phyloP scores from a whole-genome alignment of 2,329 filamentous ascomycete genomes.

The Pyrenochaeta sp. region DNA sequence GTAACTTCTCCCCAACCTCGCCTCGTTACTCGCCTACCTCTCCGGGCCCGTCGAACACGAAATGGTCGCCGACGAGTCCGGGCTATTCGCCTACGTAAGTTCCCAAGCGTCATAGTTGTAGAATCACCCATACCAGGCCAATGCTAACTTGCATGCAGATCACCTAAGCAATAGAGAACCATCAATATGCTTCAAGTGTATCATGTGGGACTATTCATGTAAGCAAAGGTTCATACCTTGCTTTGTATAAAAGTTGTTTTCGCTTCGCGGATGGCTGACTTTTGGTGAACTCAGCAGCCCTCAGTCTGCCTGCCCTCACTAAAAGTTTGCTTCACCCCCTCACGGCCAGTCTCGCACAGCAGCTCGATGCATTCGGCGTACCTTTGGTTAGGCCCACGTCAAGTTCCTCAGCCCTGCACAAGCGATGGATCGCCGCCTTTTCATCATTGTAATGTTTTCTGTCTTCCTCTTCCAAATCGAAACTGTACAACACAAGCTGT shows the following conservation, averaged over 20 bases:
- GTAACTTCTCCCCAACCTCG: conserved; percentile 56
- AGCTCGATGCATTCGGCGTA: conserved; percentile 31
- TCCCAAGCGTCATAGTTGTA: conserved; percentile 35
- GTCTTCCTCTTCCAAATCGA: conserved; percentile 5
- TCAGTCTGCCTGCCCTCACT: conserved; percentile 23
- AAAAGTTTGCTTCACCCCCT: conserved; percentile 20
- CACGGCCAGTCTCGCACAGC: conserved; percentile 24
- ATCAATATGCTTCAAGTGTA: conserved; percentile 5
- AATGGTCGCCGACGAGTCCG: conserved; percentile 41
- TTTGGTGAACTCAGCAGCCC: conserved; percentile 34
- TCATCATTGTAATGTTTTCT: conserved; percentile 12
- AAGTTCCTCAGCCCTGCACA: conserved; percentile 1
- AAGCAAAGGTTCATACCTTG: conserved; percentile 44
- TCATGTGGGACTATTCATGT: conserved; percentile 27
- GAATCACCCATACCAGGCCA: conserved; percentile 1
- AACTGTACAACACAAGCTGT: conserved; percentile 31
- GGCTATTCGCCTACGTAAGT: conserved; percentile 58
- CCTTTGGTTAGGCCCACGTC: conserved; percentile 51
- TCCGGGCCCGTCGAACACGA: conserved; percentile 26
- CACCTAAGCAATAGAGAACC: conserved; percentile 43
- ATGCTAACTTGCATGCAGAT: conserved; percentile 38
- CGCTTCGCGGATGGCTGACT: conserved; percentile 41
- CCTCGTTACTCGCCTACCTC: conserved; percentile 53
- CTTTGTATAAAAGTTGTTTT: conserved; percentile 45
- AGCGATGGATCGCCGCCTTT: neutral